Conservation (phyloP, 2,329 filamentous ascomycete genomes). For the Nigrospora osmanthi region DNA sequence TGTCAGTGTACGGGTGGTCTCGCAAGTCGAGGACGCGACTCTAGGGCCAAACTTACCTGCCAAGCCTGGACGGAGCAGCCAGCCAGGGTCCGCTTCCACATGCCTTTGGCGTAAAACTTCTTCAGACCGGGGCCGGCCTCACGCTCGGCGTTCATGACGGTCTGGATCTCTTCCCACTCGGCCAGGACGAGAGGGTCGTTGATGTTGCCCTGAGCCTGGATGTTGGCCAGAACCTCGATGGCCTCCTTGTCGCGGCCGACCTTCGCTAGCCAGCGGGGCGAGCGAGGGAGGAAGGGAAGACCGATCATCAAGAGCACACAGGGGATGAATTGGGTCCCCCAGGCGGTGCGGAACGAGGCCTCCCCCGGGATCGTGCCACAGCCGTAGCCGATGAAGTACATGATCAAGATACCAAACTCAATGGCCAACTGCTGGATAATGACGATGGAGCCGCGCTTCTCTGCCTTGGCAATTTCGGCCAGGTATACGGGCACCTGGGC, state of each 20-base stretch:
- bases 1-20: background rate
- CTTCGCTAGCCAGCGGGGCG: conserved; percentile 55
- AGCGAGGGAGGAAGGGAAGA: conserved; percentile 54
- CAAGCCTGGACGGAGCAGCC: conserved; percentile 50
- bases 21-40: too few relatives aligned
- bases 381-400: conserved; percentile 63
- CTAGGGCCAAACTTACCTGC: conserved; percentile 27
- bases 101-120: conserved; percentile 35
- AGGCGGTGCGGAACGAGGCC: conserved; percentile 55
- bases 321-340: conserved; percentile 57
- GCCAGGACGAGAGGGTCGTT: conserved; percentile 47
- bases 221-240: conserved; percentile 42
- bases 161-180: conserved; percentile 46
- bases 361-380: conserved; percentile 51
- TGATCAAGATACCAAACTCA: conserved; percentile 62
- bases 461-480: conserved; percentile 53
- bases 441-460: conserved; percentile 56
- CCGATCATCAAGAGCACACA: conserved; percentile 48
- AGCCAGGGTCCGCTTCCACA: conserved; percentile 50
- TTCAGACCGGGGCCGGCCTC: conserved; percentile 25
- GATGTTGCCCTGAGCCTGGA: conserved; percentile 48
- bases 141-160: conserved; percentile 27
- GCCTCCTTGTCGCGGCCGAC: conserved; percentile 52
- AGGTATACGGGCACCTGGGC: conserved; percentile 63
- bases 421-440: conserved; percentile 70